phyloP scores from a whole-genome alignment of 2,329 filamentous ascomycete genomes.

The Fusarium sp. region DNA sequence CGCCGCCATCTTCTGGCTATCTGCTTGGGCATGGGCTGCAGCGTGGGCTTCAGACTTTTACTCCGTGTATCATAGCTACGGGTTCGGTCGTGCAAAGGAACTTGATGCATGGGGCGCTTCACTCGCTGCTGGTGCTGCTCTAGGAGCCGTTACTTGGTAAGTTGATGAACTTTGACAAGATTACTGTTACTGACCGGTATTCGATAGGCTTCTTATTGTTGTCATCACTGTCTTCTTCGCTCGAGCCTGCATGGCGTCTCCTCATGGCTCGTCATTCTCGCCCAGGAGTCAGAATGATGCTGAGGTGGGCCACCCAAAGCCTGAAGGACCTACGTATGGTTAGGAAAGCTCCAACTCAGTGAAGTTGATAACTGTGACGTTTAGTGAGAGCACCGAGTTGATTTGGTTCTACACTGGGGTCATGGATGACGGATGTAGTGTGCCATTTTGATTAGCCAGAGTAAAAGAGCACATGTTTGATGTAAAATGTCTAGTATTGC shows the following conservation, averaged over 20 bases:
- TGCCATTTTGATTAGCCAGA: background rate
- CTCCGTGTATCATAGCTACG: constrained; percentile 43
- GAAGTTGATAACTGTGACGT: background rate
- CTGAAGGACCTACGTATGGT: constrained; percentile 3
- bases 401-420: constrained; percentile 3
- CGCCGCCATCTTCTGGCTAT: constrained; percentile 62
- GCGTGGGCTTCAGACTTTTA: constrained; percentile 53
- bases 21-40: constrained; percentile 57
- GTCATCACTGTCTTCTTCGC: constrained; percentile 59
- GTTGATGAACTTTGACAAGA: constrained; percentile 6
- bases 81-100: constrained; percentile 20
- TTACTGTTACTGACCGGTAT: background rate
- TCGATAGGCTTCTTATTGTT: constrained; percentile 57
- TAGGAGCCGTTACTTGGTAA: constrained; percentile 61
- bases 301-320: constrained; percentile 39
- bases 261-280: constrained; percentile 31
- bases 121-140: constrained; percentile 58
- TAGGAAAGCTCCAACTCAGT: background rate
- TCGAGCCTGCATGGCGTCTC: constrained; percentile 50
- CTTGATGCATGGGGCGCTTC: constrained; percentile 48
- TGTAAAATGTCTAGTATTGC: constrained; percentile 4
- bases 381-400: background rate
- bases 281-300: constrained; percentile 15
- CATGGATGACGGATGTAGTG: background rate
- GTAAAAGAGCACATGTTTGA: background rate